A percentile compares a stretch with the other conserved stretches of the same genome.
These are phyloP conservation scores for Exophiala aquamarina DNA, from an alignment of 2,329 filamentous ascomycete genomes.

Conservation along the genomic window DNA sequence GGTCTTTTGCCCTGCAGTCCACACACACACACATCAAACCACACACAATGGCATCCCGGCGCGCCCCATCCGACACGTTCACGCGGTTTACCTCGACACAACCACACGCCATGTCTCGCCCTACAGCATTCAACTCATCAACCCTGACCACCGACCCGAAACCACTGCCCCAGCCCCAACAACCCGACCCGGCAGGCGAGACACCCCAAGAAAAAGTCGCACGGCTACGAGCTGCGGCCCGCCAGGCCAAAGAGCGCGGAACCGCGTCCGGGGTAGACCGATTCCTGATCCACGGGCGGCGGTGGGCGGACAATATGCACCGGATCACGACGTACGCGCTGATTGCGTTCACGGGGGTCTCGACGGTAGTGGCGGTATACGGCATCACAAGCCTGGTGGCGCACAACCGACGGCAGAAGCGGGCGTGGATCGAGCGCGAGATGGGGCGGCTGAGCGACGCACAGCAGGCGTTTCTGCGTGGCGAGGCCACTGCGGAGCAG, in stretches of 20 bases:
- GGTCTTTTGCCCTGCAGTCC: too few species aligned
- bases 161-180: conserved; percentile 25
- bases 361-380: conserved; percentile 61
- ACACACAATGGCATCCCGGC: conserved; percentile 45
- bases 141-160: conserved; percentile 10
- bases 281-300: conserved; percentile 52
- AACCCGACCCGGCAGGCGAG: conserved; percentile 47
- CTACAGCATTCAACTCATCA: conserved; percentile 7
- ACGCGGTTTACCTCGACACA: conserved; percentile 53
- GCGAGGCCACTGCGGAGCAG: conserved; percentile 41
- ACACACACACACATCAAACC: too few species aligned
- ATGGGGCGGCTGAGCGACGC: conserved; percentile 43
- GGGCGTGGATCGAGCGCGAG: conserved; percentile 59
- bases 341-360: conserved; percentile 60
- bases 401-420: conserved; percentile 65
- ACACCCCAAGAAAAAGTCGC: conserved; percentile 70
- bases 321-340: conserved; percentile 59
- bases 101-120: conserved; percentile 42
- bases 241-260: conserved; percentile 63
- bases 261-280: conserved; percentile 58
- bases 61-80: conserved; percentile 43
- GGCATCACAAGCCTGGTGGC: conserved; percentile 66
- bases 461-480: conserved; percentile 40
- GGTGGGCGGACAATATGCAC: conserved; percentile 62
- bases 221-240: conserved; percentile 66